Evolutionary conservation across 2,329 filamentous ascomycete genomes (phyloP).

Genomic region (Clonostachys sp.): DNA sequence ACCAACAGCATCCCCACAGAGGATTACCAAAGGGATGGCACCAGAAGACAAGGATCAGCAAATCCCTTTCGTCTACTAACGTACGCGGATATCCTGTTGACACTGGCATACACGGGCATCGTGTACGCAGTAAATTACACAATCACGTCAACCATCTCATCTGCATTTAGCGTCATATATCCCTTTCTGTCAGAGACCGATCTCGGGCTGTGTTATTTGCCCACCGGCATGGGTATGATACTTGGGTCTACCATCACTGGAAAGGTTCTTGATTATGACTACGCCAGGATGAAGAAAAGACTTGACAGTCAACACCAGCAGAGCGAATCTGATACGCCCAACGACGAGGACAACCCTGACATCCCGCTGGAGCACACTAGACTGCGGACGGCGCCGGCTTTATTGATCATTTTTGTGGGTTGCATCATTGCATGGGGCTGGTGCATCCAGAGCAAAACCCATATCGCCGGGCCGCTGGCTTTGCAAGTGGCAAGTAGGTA

Average conservation of each 20-base stretch:
- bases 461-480: constrained; percentile 13
- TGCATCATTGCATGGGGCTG: constrained; percentile 19
- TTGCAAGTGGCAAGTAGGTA: constrained; percentile 15
- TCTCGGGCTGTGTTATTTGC: constrained; percentile 22
- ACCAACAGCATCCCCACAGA: no score
- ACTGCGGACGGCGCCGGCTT: constrained; percentile 14
- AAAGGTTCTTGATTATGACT: constrained; percentile 20
- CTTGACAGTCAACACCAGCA: neutral
- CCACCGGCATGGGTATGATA: constrained; percentile 21
- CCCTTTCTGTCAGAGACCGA: constrained; percentile 19
- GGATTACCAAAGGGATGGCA: neutral
- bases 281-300: constrained; percentile 10
- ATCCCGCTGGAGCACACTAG: constrained; percentile 19
- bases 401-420: constrained; percentile 12
- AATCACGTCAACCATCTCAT: constrained; percentile 24
- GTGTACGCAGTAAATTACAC: constrained; percentile 26
- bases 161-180: constrained; percentile 17
- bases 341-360: neutral
- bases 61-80: constrained; percentile 23
- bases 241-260: constrained; percentile 17
- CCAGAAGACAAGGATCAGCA: constrained; percentile 1
- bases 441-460: constrained; percentile 11
- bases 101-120: constrained; percentile 20
- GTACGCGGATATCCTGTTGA: constrained; percentile 19
- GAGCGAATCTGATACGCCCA: neutral